Evolutionary conservation across 345 rosid species (phyloP).

Genomic region (Eucalyptus polybractea): DNA sequence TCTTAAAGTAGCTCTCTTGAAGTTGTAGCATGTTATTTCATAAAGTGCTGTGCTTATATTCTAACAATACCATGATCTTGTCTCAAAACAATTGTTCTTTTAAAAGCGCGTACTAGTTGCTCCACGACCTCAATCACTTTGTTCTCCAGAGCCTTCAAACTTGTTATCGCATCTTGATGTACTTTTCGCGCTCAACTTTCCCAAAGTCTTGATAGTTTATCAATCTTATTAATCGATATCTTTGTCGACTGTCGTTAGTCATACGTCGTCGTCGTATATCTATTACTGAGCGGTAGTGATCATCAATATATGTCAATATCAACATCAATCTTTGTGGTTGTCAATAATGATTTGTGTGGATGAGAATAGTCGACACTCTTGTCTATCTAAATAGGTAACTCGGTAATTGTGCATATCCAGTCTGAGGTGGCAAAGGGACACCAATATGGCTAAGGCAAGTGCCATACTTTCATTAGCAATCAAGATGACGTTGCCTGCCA

Average conservation of each 20-base stretch:
- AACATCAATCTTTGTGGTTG: neutral
- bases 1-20: too few relatives aligned
- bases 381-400: neutral
- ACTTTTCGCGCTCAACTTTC: neutral
- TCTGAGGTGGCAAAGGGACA: neutral
- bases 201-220: neutral
- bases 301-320: too few relatives aligned
- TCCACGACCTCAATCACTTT: too few relatives aligned
- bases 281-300: neutral
- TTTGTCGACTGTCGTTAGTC: too few relatives aligned
- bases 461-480: neutral
- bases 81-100: too few relatives aligned
- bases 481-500: neutral
- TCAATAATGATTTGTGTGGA: neutral
- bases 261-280: fast-evolving
- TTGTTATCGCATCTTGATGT: neutral
- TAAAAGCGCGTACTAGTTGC: too few relatives aligned
- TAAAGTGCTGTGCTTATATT: too few relatives aligned
- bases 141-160: neutral
- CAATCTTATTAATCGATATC: too few relatives aligned
- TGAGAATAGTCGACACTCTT: neutral
- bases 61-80: too few relatives aligned
- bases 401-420: neutral
- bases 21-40: too few relatives aligned
- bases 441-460: neutral